A percentile compares a stretch with the other conserved stretches of the same genome.
phyloP scores from a whole-genome alignment of 495 filamentous ascomycete species.

The Chaetomidium leptoderma region DNA sequence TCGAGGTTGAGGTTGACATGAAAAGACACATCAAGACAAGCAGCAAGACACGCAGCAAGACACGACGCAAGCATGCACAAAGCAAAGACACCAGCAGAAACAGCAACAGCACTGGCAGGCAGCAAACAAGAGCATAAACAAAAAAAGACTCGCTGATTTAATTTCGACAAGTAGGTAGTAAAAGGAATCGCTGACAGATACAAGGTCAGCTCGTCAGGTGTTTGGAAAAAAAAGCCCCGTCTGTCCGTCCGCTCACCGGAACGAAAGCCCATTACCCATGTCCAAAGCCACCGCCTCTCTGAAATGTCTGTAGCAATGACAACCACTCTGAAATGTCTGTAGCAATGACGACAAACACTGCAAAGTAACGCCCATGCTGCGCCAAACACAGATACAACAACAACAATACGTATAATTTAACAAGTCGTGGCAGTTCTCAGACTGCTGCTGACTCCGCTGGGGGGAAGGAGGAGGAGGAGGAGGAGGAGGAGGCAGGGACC shows the following conservation, averaged over 20 bases:
- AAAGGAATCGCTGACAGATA: background rate
- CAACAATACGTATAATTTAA: background rate
- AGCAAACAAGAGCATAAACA: background rate
- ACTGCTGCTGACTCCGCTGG: background rate
- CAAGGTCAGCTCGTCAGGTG: background rate
- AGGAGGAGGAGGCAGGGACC: background rate
- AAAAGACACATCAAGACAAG: background rate
- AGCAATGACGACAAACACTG: background rate
- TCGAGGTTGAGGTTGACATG: background rate
- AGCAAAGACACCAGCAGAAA: background rate
- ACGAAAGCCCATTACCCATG: too few species aligned
- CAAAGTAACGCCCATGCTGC: background rate
- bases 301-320: background rate
- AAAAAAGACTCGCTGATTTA: background rate
- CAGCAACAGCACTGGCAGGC: background rate
- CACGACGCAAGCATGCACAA: background rate
- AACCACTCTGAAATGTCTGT: background rate
- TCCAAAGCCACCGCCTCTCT: too few species aligned
- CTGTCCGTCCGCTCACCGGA: too few species aligned
- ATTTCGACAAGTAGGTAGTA: background rate
- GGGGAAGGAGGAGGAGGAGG: too few species aligned
- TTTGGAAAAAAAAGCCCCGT: too few species aligned
- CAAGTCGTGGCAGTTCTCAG: background rate
- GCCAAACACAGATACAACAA: background rate
- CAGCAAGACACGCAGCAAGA: background rate